Percentiles rank a stretch among this genome's conserved stretches.
Conservation (phyloP, 2,329 filamentous ascomycete species). For the Trichocomaceae sp. region DNA sequence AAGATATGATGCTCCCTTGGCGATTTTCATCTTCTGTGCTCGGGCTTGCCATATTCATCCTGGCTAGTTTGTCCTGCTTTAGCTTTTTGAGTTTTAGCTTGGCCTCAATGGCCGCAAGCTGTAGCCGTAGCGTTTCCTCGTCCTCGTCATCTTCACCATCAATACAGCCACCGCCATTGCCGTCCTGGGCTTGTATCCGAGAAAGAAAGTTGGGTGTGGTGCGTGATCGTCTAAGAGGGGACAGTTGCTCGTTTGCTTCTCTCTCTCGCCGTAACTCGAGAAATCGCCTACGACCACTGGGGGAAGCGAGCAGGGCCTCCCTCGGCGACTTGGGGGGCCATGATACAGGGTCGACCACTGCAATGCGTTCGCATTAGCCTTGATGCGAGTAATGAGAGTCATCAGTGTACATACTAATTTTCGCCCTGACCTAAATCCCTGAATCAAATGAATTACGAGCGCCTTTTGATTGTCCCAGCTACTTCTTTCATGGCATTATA, state of each 20-base stretch:
- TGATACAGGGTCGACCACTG: slow-evolving; percentile 38
- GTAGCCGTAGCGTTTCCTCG: slow-evolving; percentile 80
- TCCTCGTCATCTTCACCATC: slow-evolving; percentile 62
- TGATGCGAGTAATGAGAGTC: not conserved
- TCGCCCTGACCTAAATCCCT: not conserved
- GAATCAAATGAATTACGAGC: not conserved
- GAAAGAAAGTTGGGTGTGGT: slow-evolving; percentile 36
- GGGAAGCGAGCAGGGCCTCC: slow-evolving; percentile 61
- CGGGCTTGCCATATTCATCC: slow-evolving; percentile 21
- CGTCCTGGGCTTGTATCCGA: slow-evolving; percentile 23
- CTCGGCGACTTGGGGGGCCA: slow-evolving; percentile 60
- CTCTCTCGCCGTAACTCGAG: slow-evolving; percentile 54
- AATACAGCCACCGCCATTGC: slow-evolving; percentile 24
- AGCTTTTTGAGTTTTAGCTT: slow-evolving; percentile 81
- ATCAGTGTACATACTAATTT: slow-evolving; percentile 5
- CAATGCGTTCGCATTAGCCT: not conserved
- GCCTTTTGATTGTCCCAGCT: not conserved
- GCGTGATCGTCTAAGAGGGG: slow-evolving; percentile 50
- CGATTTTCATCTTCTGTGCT: slow-evolving; percentile 13
- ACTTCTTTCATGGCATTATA: slow-evolving; percentile 10
- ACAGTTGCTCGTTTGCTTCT: slow-evolving; percentile 55
- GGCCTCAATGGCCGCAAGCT: slow-evolving; percentile 83
- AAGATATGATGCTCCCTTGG: slow-evolving; percentile 7
- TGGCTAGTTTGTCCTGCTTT: slow-evolving; percentile 49
- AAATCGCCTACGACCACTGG: slow-evolving; percentile 70